Evolutionary conservation across 1,284 basidiomycete species (phyloP), one percentile per base, ranked within the genome.

Genomic region (Mycosarcoma mackinlayi): DNA sequence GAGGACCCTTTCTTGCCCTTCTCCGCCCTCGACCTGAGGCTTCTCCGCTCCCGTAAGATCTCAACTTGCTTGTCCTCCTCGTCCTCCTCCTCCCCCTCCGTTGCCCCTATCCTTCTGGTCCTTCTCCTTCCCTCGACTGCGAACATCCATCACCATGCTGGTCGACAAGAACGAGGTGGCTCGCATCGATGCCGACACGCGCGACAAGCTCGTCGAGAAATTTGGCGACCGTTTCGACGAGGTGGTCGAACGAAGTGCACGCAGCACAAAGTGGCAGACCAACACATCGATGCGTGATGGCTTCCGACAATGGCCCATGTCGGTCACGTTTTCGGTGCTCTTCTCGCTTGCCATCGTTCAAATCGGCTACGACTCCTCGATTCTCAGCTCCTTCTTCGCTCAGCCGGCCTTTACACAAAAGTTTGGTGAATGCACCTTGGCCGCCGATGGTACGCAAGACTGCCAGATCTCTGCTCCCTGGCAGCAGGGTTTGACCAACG

Each of bases 381-480:
- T 73, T 5, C 58, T 73, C 16, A 51, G 57, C 7, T 66, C 61
- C 16, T 84, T 84, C 77, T 85, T 82, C 52, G 84, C 84, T 16
- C 80, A 83, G 42, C 84, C 84, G 4, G 62, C 73, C 0, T 84
- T 82, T 55, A 72, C 70, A 16, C 39, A 64, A 28, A 63, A 71
- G 33, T 85, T 78, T 40, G 84, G 83, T 4, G 56, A 41, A 3
- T 68, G 75, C 55, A 64, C 41, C 24, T 41, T 25, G 42, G 58
- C 55, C 5, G 66, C 53, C 6, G 78, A 77, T 23, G 76, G 77
- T 5, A 52, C 71, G 13, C 73, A 74, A 21, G 70, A 74, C 7
- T 86, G 84, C 61, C 76, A 84, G 47, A 76, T 86, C n/a, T 75
- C 85, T 1, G 84, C 86, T 0, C 64, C 80, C 21, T 86, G 85